These are phyloP conservation scores for Verticillium nubilum DNA, from an alignment of 2,329 filamentous ascomycete genomes.

Conservation along the genomic window DNA sequence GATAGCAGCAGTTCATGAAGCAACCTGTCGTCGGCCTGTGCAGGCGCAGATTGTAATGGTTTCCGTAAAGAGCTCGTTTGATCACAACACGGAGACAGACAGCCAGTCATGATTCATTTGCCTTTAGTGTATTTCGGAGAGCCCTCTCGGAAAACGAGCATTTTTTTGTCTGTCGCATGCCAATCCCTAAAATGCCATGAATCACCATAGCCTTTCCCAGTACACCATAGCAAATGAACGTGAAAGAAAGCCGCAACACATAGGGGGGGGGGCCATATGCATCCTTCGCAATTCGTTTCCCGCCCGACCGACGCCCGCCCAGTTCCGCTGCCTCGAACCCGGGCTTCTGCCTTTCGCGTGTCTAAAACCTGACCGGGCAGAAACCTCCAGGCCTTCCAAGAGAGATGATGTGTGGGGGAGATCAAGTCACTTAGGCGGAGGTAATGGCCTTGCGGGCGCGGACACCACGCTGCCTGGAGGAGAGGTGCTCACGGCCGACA, in stretches of 20 bases:
- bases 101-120: neutral
- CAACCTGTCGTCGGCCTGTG: too few relatives aligned
- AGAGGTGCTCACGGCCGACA: conserved; percentile 65
- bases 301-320: neutral
- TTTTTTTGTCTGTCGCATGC: conserved; percentile 25
- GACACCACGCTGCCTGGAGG: conserved; percentile 84
- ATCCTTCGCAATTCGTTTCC: neutral
- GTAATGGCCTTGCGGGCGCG: conserved; percentile 60
- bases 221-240: conserved; percentile 23
- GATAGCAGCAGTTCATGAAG: too few relatives aligned
- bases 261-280: neutral
- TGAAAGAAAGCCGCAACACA: conserved; percentile 16
- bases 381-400: neutral
- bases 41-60: too few relatives aligned
- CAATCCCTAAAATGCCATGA: conserved; percentile 31
- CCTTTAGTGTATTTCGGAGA: conserved; percentile 1
- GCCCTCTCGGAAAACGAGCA: neutral
- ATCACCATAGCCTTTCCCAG: conserved; percentile 18
- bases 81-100: neutral
- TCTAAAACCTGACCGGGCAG: neutral
- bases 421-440: conserved; percentile 45
- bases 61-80: too few relatives aligned
- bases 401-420: neutral
- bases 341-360: neutral
- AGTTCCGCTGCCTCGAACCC: neutral